Conservation (phyloP, 495 filamentous ascomycete species). For the Penicillium paradoxum region DNA sequence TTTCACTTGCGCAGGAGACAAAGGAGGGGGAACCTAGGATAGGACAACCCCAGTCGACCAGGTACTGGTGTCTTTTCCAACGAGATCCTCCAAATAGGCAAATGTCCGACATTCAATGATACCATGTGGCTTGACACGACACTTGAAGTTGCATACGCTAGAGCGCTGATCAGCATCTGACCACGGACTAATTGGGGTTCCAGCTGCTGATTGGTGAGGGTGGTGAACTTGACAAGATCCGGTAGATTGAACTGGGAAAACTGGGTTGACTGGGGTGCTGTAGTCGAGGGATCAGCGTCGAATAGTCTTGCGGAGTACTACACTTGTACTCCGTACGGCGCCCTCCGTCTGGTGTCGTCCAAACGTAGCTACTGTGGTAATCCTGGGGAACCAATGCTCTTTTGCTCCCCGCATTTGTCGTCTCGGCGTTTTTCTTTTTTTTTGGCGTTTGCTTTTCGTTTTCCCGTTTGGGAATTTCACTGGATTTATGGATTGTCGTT, state of each 20-base stretch:
- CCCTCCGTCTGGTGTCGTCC: too few relatives aligned
- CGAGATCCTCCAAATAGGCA: slow-evolving; percentile 1
- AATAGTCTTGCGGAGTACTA: not conserved
- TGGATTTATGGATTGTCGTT: not conserved
- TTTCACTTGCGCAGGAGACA: not conserved
- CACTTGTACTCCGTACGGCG: too few relatives aligned
- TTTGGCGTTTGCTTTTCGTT: not conserved
- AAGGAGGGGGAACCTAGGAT: not conserved
- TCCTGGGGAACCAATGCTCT: not conserved
- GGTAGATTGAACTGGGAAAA: not conserved
- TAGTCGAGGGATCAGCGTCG: too few relatives aligned
- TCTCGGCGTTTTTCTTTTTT: not conserved
- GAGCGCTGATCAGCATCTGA: not conserved
- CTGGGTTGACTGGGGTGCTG: not conserved
- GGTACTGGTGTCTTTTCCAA: not conserved
- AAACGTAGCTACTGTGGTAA: not conserved
- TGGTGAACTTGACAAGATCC: not conserved
- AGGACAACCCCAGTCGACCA: not conserved
- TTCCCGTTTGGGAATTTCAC: not conserved
- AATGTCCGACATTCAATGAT: slow-evolving; percentile 14
- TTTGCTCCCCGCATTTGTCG: slow-evolving; percentile 12
- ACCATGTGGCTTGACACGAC: slow-evolving; percentile 23
- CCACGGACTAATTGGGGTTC: not conserved
- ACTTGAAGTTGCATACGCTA: slow-evolving; percentile 20
- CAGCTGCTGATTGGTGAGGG: slow-evolving; percentile 1